Evolutionary conservation across 768 basidiomycete genomes (phyloP).

Genomic region (Kwoniella shandongensis): DNA sequence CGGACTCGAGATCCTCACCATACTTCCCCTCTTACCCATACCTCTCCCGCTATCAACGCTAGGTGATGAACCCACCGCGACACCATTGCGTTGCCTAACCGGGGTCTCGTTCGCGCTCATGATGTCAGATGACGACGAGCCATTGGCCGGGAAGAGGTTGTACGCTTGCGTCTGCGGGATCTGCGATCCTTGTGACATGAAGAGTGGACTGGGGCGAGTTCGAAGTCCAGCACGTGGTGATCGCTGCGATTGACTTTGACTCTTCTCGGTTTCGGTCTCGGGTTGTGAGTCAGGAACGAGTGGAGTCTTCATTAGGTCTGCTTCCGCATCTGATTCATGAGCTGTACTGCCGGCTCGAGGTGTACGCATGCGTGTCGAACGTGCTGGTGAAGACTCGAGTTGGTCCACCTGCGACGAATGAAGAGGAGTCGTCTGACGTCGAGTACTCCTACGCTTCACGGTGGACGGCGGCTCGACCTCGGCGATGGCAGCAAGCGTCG

Average conservation of each 20-base stretch:
- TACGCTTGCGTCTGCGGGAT: constrained; percentile 25
- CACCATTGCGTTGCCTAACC: not conserved
- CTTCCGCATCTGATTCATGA: constrained; percentile 12
- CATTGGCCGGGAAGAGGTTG: constrained; percentile 12
- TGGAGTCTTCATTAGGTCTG: constrained; percentile 1
- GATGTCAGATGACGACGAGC: constrained; percentile 12
- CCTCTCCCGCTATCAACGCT: constrained; percentile 2
- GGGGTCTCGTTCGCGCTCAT: constrained; percentile 10
- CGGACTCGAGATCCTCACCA: constrained; percentile 13
- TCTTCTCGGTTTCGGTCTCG: constrained; percentile 1
- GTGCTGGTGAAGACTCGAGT: constrained; percentile 18
- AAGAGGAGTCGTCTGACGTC: constrained; percentile 9
- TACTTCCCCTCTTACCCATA: not conserved
- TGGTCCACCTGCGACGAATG: constrained; percentile 20
- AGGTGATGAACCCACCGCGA: constrained; percentile 6
- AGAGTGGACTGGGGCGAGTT: constrained; percentile 8
- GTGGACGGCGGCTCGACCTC: not conserved
- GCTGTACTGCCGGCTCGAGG: not conserved
- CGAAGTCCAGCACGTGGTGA: not conserved
- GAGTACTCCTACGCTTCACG: not conserved
- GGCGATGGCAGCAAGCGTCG: not conserved
- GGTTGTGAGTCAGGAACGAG: constrained; percentile 20
- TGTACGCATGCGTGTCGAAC: not conserved
- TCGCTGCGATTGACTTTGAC: constrained; percentile 2
- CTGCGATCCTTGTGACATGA: constrained; percentile 27